These are phyloP conservation scores for Rutidosis leptorrhynchoides DNA, from an alignment of 129 eudicot species.

Conservation along the genomic window DNA sequence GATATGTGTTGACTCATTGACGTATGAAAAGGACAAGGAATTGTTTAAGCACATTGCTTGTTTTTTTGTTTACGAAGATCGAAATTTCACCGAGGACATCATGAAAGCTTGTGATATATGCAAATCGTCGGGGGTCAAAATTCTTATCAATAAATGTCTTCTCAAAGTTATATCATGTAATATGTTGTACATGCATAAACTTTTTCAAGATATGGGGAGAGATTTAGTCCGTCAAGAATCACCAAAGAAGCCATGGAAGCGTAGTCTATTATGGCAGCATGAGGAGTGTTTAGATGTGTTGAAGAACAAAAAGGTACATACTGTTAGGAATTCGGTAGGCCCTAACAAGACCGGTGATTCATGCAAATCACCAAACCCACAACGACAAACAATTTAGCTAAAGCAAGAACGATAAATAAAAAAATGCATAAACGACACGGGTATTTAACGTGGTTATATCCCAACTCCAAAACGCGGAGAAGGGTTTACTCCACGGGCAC, in stretches of 20 bases:
- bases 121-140: constrained; percentile 10
- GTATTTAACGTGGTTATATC: too few species aligned
- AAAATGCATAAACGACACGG: too few species aligned
- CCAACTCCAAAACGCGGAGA: too few species aligned
- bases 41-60: too few species aligned
- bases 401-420: too few species aligned
- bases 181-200: constrained; percentile 20
- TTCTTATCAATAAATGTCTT: constrained; percentile 22
- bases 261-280: constrained; percentile 14
- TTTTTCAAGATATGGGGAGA: constrained; percentile 31
- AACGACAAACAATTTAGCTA: too few species aligned
- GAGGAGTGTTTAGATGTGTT: constrained; percentile 13
- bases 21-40: constrained; percentile 22
- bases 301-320: background rate
- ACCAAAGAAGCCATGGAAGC: constrained; percentile 25
- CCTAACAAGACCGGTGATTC: too few species aligned
- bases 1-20: constrained; percentile 25
- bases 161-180: background rate
- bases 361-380: too few species aligned
- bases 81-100: background rate
- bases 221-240: constrained; percentile 27
- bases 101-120: constrained; percentile 10
- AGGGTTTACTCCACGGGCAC: too few species aligned
- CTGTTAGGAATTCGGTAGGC: too few species aligned
- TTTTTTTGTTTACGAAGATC: constrained; percentile 26